Conservation (phyloP, 2,329 filamentous ascomycete species). For the Leptographium flavum region DNA sequence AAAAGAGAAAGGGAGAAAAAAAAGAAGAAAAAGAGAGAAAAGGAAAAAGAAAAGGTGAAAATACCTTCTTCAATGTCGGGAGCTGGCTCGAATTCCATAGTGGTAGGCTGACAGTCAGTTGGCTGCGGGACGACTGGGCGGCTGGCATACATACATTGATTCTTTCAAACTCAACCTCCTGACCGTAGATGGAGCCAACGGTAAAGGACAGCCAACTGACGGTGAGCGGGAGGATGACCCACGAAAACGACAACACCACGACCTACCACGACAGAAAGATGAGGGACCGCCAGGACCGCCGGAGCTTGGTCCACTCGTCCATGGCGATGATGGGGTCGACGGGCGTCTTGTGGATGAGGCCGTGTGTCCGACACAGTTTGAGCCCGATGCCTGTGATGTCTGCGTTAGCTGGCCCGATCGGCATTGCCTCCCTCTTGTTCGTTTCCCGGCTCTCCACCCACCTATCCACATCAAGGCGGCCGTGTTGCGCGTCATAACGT, state of each 20-base stretch:
- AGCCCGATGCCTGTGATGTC: slow-evolving; percentile 15
- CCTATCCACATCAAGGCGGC: slow-evolving; percentile 16
- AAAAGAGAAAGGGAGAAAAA: too few species aligned
- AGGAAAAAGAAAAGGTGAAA: too few species aligned
- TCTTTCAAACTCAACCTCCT: slow-evolving; percentile 11
- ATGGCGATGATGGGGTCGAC: slow-evolving; percentile 3
- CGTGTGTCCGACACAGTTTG: slow-evolving; percentile 13
- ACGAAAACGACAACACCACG: not conserved
- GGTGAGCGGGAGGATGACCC: not conserved
- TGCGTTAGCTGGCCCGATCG: too few species aligned
- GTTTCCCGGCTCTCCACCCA: too few species aligned
- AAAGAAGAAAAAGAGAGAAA: too few species aligned
- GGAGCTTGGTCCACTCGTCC: slow-evolving; percentile 12
- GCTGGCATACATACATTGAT: slow-evolving; percentile 6
- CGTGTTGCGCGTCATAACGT: slow-evolving; percentile 16
- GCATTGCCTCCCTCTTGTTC: too few species aligned
- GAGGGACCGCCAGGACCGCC: slow-evolving; percentile 17
- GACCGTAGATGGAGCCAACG: slow-evolving; percentile 16
- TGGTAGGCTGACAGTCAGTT: slow-evolving; percentile 9
- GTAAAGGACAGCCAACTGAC: slow-evolving; percentile 18
- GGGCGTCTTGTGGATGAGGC: slow-evolving; percentile 8
- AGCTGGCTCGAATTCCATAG: slow-evolving; percentile 12
- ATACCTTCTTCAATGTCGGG: slow-evolving; percentile 14
- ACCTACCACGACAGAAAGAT: slow-evolving; percentile 17
- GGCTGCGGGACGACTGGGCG: not conserved